Evolutionary conservation across 495 filamentous ascomycete species (phyloP).

Genomic region (Aspergillus sclerotioniger): DNA sequence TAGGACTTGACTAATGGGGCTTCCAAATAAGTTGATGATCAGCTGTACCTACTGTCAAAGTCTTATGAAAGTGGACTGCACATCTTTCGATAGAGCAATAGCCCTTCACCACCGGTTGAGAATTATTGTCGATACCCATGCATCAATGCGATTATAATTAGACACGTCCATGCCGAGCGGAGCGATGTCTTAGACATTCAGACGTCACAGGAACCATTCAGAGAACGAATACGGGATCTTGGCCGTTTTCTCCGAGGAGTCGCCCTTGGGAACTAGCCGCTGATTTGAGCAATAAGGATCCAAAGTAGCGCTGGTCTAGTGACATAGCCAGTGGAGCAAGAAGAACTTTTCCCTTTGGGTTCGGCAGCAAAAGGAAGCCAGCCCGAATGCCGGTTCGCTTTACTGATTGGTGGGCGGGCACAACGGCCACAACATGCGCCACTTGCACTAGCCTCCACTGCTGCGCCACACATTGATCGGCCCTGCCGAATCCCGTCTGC

Average conservation of each 20-base stretch:
- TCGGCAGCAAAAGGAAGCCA: neutral
- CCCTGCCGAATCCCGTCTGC: neutral
- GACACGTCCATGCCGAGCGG: neutral
- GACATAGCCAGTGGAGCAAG: constrained; percentile 2
- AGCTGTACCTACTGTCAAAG: constrained; percentile 1
- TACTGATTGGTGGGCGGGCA: neutral
- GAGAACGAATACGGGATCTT: neutral
- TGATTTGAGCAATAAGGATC: neutral
- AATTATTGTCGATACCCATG: neutral
- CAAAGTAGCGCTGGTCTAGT: neutral
- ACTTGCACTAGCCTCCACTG: neutral
- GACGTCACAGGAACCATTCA: neutral
- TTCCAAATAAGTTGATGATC: constrained; percentile 6
- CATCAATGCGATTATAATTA: neutral
- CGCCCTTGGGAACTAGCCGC: neutral
- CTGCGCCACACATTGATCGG: neutral
- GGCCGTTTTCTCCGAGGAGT: neutral
- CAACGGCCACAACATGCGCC: neutral
- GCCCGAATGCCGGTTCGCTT: neutral
- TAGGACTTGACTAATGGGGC: neutral
- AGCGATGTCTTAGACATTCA: neutral
- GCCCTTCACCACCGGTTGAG: neutral
- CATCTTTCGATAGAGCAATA: neutral
- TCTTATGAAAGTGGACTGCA: neutral
- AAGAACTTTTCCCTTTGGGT: neutral